Evolutionary conservation across 805 yeast genomes (phyloP).

Genomic region (Jamesozyma hellenica): DNA sequence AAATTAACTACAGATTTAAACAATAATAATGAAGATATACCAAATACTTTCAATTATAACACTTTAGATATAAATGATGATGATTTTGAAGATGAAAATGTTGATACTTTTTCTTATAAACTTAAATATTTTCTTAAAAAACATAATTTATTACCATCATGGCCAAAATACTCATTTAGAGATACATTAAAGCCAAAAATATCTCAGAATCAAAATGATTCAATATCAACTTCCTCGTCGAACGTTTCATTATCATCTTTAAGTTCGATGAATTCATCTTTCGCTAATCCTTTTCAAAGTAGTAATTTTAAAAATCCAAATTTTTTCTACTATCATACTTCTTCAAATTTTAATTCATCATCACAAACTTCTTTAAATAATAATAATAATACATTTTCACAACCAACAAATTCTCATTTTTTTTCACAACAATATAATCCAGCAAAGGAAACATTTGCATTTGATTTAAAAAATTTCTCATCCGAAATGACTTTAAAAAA

Average conservation of each 20-base stretch:
- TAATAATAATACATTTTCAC: background rate
- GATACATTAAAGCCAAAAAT: background rate
- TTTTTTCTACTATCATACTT: background rate
- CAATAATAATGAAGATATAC: background rate
- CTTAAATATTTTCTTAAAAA: conserved; percentile 10
- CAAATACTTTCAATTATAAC: background rate
- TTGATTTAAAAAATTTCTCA: conserved; percentile 2
- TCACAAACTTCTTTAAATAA: background rate
- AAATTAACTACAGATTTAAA: background rate
- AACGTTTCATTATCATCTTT: background rate
- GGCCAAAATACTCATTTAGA: conserved; percentile 17
- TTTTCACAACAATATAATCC: background rate
- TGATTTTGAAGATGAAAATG: background rate
- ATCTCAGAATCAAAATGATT: background rate
- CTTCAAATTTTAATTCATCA: background rate
- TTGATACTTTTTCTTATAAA: background rate
- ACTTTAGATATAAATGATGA: background rate
- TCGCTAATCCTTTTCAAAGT: background rate
- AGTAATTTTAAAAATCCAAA: background rate
- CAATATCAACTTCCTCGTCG: conserved; percentile 2
- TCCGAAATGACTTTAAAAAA: conserved; percentile 6
- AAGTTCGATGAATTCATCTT: background rate
- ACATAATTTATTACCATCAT: conserved; percentile 24
- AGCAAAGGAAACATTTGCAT: conserved; percentile 10
- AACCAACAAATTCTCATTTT: background rate